Evolutionary conservation across 345 rosid genomes (phyloP).

Genomic region (Eucalyptus virginea): DNA sequence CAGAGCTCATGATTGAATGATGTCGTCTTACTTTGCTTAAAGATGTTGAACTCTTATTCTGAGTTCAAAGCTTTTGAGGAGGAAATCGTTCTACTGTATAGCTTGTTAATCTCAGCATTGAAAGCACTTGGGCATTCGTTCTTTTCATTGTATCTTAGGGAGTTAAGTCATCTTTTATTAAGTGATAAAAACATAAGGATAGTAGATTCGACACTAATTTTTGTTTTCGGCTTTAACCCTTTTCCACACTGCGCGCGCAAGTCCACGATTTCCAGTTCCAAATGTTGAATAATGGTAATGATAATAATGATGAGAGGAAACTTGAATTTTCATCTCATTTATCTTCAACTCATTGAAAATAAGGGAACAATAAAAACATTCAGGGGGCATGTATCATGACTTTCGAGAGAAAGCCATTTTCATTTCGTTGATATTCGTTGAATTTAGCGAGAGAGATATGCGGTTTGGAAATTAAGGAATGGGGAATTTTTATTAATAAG

Average conservation of each 20-base stretch:
- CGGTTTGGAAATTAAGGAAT: background rate
- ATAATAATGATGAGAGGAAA: background rate
- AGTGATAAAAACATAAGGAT: background rate
- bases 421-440: background rate
- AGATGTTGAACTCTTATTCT: background rate
- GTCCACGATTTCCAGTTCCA: background rate
- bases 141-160: background rate
- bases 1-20: background rate
- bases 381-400: background rate
- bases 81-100: background rate
- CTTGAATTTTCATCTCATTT: background rate
- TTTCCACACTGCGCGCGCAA: background rate
- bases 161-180: too few species aligned
- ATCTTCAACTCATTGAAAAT: background rate
- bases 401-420: background rate
- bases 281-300: background rate
- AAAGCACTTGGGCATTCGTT: background rate
- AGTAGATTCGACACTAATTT: background rate
- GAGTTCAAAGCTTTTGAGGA: background rate
- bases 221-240: background rate
- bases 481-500: background rate
- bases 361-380: background rate
- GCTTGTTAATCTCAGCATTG: background rate
- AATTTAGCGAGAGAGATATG: background rate
- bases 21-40: background rate